Evolutionary conservation across 768 basidiomycete species (phyloP).

Genomic region (Collybiopsis confluens): DNA sequence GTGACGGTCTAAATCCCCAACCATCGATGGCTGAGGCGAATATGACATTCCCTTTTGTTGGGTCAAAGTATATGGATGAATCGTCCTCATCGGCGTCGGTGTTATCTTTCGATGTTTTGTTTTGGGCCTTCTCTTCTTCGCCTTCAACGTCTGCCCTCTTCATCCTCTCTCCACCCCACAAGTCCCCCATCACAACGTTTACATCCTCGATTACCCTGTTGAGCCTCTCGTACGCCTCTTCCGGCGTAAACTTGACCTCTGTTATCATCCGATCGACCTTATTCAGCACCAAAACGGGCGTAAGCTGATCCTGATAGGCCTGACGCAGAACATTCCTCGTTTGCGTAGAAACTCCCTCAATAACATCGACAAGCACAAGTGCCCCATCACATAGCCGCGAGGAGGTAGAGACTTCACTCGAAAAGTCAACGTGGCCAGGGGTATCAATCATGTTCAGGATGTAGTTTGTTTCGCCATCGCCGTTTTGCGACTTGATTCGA

Average conservation of each 20-base stretch:
- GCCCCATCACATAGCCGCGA: constrained; percentile 94
- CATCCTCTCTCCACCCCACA: constrained; percentile 95
- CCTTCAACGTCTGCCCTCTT: constrained; percentile 76
- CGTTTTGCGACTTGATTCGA: constrained; percentile 55
- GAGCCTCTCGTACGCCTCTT: constrained; percentile 95
- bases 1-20: constrained; percentile 94
- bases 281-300: constrained; percentile 93
- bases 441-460: constrained; percentile 97
- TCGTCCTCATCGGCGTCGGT: constrained; percentile 95
- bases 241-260: constrained; percentile 85
- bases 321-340: constrained; percentile 94
- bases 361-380: constrained; percentile 90
- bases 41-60: constrained; percentile 91
- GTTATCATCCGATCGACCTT: constrained; percentile 93
- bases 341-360: constrained; percentile 99
- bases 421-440: constrained; percentile 98
- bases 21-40: constrained; percentile 96
- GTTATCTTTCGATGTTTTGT: constrained; percentile 40
- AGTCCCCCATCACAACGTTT: constrained; percentile 96
- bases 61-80: constrained; percentile 96
- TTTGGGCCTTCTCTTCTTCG: constrained; percentile 54
- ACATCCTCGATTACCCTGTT: constrained; percentile 91
- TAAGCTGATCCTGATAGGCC: constrained; percentile 86
- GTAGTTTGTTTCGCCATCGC: constrained; percentile 62
- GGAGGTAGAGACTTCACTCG: constrained; percentile 93